Evolutionary conservation across 2,329 filamentous ascomycete species (phyloP), one percentile per base, ranked within the genome.

Genomic region (Aureobasidium sp.): DNA sequence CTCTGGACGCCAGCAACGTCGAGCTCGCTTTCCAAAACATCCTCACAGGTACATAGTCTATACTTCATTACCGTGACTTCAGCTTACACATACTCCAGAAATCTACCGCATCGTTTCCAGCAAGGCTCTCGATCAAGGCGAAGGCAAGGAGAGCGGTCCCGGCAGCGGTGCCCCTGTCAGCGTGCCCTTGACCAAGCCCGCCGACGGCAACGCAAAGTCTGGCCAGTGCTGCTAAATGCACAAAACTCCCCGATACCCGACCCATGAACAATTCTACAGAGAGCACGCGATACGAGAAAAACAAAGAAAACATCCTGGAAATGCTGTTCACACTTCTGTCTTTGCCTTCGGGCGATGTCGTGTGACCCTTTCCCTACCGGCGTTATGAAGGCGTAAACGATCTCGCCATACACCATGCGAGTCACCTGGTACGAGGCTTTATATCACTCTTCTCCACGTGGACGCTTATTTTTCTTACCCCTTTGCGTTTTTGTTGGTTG

Each of bases 11-110:
- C 70, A 97, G 91, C 85, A 99, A 99, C 75, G 94, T 99, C 68
- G 94, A 99, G 80, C 87, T 97, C 73, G 94, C 94, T 64, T 97
- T 99, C 85, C 93, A 99, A 81, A 97, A 97, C 79, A 99, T 99
- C 75, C 83, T 99, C 75, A 99, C 94, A 74, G 93, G 93, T 97
- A 84, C 66, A 5, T 9, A 39, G 44, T 47, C 36, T 34, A 60
- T 42, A 44, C 56, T 27, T 34, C 52, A 4, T 8, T 32, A 20
- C 29, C 10, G 15, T 13, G 15, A 47, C 26, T 15, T 34, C 36
- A 26, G 29, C 48, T 55, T 41, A 55, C 50, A 42, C 17, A 29
- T 46, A 3, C 63, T 34, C 53, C 74, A 96, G 94, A 99, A 83
- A 99, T 99, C 80, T 99, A 97, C 84, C 90, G 92, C 73, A 99